Evolutionary conservation across 352 stramenopile genomes (phyloP).

Genomic region (Globisporangium camurandrum): DNA sequence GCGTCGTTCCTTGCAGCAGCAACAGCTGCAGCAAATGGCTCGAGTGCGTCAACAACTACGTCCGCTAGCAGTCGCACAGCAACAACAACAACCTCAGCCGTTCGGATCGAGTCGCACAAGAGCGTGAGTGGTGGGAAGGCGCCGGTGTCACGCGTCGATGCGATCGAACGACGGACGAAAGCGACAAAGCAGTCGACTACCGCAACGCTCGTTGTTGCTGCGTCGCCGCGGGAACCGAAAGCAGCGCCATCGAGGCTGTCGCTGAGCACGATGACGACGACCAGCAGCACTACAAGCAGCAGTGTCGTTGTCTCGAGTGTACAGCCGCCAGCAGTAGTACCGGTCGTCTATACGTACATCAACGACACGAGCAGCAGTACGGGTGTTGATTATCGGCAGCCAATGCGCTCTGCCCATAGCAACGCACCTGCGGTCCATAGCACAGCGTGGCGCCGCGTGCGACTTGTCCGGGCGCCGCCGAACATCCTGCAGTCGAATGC

Average conservation of each 20-base stretch:
- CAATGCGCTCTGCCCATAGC: slow-evolving; percentile 1
- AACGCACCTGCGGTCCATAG: slow-evolving; percentile 15
- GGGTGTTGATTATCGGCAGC: neutral
- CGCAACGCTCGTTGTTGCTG: neutral
- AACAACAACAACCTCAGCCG: too few relatives aligned
- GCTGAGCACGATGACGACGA: too few relatives aligned
- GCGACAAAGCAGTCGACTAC: neutral
- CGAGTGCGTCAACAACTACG: neutral
- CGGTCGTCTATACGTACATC: neutral
- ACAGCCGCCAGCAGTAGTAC: neutral
- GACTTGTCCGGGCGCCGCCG: slow-evolving; percentile 11
- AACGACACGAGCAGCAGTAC: neutral
- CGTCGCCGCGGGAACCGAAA: slow-evolving; percentile 1
- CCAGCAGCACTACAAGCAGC: too few relatives aligned
- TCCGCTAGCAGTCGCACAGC: too few relatives aligned
- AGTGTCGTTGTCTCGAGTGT: neutral
- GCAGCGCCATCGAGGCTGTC: too few relatives aligned
- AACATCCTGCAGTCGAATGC: slow-evolving; percentile 17
- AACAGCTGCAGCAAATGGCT: neutral
- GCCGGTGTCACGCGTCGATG: slow-evolving; percentile 9
- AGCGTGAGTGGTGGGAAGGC: slow-evolving; percentile 2
- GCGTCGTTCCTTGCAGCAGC: neutral
- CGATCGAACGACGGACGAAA: slow-evolving; percentile 9
- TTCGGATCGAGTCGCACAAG: slow-evolving; percentile 10
- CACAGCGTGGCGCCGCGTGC: slow-evolving; percentile 19